Evolutionary conservation across 1,284 basidiomycete species (phyloP).

Genomic region (Marasmius sp.): DNA sequence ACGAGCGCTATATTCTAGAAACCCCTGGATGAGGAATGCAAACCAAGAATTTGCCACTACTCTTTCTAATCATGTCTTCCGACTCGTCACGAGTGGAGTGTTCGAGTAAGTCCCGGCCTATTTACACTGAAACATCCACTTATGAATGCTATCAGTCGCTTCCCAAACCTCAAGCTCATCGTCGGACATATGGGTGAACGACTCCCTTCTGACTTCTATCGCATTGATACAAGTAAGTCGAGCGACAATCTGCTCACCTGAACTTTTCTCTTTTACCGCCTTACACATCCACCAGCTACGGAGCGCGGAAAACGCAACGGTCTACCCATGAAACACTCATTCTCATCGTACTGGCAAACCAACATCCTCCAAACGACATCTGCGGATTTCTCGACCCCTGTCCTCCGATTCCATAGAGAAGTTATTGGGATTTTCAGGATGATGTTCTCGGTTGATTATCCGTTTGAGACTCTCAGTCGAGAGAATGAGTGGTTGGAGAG

Average conservation of each 20-base stretch:
- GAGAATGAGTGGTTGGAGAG: conserved; percentile 30
- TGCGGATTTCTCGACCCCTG: conserved; percentile 40
- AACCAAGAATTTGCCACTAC: conserved; percentile 38
- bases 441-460: conserved; percentile 44
- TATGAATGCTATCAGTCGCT: conserved; percentile 37
- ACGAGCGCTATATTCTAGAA: conserved; percentile 28
- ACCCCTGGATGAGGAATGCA: conserved; percentile 32
- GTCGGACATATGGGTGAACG: conserved; percentile 44
- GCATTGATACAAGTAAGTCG: conserved; percentile 37
- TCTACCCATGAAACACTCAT: conserved; percentile 40
- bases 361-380: conserved; percentile 45
- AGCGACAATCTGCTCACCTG: background rate
- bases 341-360: conserved; percentile 37
- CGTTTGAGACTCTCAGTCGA: conserved; percentile 28
- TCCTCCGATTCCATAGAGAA: conserved; percentile 38
- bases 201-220: conserved; percentile 39
- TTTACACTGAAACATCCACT: too few species aligned
- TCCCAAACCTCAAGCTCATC: conserved; percentile 38
- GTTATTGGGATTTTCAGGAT: conserved; percentile 40
- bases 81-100: conserved; percentile 38
- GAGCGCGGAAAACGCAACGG: conserved; percentile 18
- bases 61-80: conserved; percentile 39
- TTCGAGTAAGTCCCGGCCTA: conserved; percentile 30
- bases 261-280: conserved; percentile 16
- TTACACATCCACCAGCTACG: conserved; percentile 24